Conservation (phyloP, 805 yeast species). For the Ogataea zsoltii region DNA sequence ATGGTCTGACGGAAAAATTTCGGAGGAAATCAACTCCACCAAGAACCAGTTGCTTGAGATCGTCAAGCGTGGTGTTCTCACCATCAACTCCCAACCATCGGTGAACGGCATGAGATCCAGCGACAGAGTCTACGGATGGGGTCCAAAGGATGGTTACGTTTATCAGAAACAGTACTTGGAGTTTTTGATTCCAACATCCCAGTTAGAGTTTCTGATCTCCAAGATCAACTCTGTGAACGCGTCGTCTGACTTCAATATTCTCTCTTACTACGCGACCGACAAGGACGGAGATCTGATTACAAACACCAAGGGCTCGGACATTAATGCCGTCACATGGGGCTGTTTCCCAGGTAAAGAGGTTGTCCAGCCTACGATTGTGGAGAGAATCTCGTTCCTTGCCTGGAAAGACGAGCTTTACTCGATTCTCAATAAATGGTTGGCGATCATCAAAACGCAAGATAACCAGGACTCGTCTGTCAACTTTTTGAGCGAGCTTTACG, state of each 20-base stretch:
- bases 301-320: slow-evolving; percentile 66
- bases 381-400: slow-evolving; percentile 85
- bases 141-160: slow-evolving; percentile 89
- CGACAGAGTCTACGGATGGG: slow-evolving; percentile 86
- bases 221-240: slow-evolving; percentile 48
- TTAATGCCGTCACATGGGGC: slow-evolving; percentile 98
- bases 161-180: slow-evolving; percentile 94
- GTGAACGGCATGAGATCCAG: slow-evolving; percentile 75
- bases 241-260: slow-evolving; percentile 44
- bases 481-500: slow-evolving; percentile 48
- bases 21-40: slow-evolving; percentile 70
- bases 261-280: slow-evolving; percentile 78
- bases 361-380: slow-evolving; percentile 94
- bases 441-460: slow-evolving; percentile 36
- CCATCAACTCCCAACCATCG: slow-evolving; percentile 94
- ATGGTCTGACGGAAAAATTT: slow-evolving; percentile 92
- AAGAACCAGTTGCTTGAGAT: slow-evolving; percentile 58
- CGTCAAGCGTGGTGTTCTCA: slow-evolving; percentile 67
- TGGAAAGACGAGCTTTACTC: slow-evolving; percentile 96
- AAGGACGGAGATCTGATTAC: slow-evolving; percentile 58
- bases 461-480: slow-evolving; percentile 31
- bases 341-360: slow-evolving; percentile 95
- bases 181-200: slow-evolving; percentile 66
- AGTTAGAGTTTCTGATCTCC: slow-evolving; percentile 38
- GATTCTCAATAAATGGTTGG: slow-evolving; percentile 75